Evolutionary conservation across 1,284 basidiomycete species (phyloP).

Genomic region (Vanrija pseudolonga): DNA sequence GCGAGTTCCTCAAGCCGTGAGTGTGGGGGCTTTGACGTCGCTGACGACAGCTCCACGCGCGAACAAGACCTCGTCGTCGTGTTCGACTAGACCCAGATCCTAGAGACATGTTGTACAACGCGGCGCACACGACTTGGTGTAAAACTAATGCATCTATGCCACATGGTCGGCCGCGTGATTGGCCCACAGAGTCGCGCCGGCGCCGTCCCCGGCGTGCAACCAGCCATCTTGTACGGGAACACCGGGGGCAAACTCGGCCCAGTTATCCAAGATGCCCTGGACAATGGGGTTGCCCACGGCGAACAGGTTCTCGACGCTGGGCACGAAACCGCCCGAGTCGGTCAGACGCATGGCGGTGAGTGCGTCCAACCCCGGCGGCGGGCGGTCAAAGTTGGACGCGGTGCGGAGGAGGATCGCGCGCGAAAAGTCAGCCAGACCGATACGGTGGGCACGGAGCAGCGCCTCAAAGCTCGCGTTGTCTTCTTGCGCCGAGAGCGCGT

Average conservation of each 20-base stretch:
- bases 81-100: no score
- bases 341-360: conserved; percentile 26
- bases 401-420: conserved; percentile 54
- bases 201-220: conserved; percentile 23
- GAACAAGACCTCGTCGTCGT: no score
- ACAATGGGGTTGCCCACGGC: conserved; percentile 40
- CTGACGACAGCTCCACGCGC: no score
- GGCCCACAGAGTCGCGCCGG: no score
- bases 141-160: no score
- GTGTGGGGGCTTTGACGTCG: no score
- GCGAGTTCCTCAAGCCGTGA: no score
- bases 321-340: conserved; percentile 37
- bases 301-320: conserved; percentile 37
- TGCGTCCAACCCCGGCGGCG: conserved; percentile 33
- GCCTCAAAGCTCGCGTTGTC: conserved; percentile 55
- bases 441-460: conserved; percentile 50
- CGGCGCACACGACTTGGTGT: no score
- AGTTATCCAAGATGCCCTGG: conserved; percentile 33
- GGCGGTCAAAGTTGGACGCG: conserved; percentile 53
- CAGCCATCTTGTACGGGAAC: conserved; percentile 33
- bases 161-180: no score
- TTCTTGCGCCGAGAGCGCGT: conserved; percentile 55
- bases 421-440: conserved; percentile 51
- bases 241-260: conserved; percentile 28
- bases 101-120: no score